These are phyloP conservation scores for Neopestalotiopsis rosae DNA, from an alignment of 2,329 filamentous ascomycete species.

Conservation along the genomic window DNA sequence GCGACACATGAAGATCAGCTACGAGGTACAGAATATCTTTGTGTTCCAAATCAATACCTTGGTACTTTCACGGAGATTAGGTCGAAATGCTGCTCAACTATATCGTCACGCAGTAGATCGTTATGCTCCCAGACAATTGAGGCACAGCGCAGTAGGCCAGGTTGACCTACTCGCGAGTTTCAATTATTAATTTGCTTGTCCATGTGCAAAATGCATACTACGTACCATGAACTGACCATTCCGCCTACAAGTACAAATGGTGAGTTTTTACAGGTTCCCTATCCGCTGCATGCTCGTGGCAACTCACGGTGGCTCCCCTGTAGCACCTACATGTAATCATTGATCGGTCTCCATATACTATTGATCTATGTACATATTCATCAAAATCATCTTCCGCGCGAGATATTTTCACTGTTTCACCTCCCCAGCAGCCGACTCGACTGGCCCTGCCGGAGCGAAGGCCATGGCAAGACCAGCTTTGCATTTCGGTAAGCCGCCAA, in stretches of 20 bases:
- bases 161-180: background rate
- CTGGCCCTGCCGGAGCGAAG: background rate
- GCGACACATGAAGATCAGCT: too few species aligned
- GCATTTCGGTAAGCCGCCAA: conserved; percentile 12
- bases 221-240: too few species aligned
- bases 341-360: background rate
- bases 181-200: background rate
- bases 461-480: conserved; percentile 3
- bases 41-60: too few species aligned
- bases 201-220: background rate
- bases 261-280: too few species aligned
- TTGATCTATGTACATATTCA: background rate
- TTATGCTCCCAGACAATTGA: too few species aligned
- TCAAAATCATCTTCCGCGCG: background rate
- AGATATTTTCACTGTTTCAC: background rate
- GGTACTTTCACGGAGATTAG: too few species aligned
- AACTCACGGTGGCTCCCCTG: too few species aligned
- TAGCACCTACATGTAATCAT: background rate
- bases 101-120: too few species aligned
- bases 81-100: too few species aligned
- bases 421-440: background rate
- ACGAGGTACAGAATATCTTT: too few species aligned
- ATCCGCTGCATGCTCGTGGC: too few species aligned
- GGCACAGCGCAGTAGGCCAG: background rate
- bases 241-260: too few species aligned